A percentile compares a stretch with the other conserved stretches of the same genome.
phyloP scores from a whole-genome alignment of 805 yeast species.

The Kregervanrija delftensis region DNA sequence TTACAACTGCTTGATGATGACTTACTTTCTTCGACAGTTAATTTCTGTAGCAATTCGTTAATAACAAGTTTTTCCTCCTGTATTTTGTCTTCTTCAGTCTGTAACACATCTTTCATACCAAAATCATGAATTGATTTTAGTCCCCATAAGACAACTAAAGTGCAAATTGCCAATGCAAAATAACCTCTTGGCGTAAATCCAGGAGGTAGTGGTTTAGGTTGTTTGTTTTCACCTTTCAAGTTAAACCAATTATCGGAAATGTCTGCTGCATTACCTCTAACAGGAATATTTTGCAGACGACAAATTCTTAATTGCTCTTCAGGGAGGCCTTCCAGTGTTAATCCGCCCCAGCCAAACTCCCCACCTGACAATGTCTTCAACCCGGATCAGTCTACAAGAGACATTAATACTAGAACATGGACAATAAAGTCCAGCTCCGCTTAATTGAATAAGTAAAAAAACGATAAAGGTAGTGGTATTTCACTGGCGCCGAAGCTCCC shows the following conservation, averaged over 20 bases:
- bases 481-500: too few relatives aligned
- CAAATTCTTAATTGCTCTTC: conserved; percentile 47
- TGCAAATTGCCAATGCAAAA: conserved; percentile 49
- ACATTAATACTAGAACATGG: too few relatives aligned
- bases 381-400: too few relatives aligned
- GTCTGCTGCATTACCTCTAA: conserved; percentile 72
- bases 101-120: conserved; percentile 57
- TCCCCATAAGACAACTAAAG: conserved; percentile 53
- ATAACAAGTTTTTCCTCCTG: conserved; percentile 13
- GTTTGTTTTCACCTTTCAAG: conserved; percentile 53
- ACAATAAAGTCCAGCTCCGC: too few relatives aligned
- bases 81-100: conserved; percentile 18
- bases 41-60: background rate
- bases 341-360: too few relatives aligned
- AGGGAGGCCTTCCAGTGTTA: conserved; percentile 18
- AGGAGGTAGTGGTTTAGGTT: conserved; percentile 54
- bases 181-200: conserved; percentile 73
- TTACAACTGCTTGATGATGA: too few relatives aligned
- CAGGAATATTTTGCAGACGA: conserved; percentile 35
- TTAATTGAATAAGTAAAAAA: too few relatives aligned
- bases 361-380: too few relatives aligned
- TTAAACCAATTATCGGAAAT: conserved; percentile 45
- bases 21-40: too few relatives aligned
- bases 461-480: too few relatives aligned
- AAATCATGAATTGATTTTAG: conserved; percentile 50